A percentile compares a stretch with the other conserved stretches of the same genome.
Evolutionary conservation across 768 basidiomycete species (phyloP).

Genomic region (Cystobasidiopsis lactophilus): DNA sequence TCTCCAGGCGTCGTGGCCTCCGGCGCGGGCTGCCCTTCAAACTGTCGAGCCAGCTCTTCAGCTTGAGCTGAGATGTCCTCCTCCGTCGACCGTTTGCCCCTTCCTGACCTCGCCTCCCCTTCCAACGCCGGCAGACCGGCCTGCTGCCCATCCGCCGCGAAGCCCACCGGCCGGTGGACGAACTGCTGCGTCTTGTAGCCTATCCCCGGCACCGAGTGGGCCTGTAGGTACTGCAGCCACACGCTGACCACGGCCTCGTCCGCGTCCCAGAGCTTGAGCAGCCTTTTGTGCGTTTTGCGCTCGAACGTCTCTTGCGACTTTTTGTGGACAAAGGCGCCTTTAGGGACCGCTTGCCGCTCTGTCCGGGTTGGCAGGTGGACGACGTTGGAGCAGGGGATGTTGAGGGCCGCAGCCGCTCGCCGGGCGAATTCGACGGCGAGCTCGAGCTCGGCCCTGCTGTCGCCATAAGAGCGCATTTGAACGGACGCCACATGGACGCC

Average conservation of each 20-base stretch:
- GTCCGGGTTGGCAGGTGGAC: slow-evolving; percentile 50
- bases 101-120: background rate
- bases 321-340: slow-evolving; percentile 74
- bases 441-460: slow-evolving; percentile 35
- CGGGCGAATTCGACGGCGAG: slow-evolving; percentile 63
- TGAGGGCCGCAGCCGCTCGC: slow-evolving; percentile 65
- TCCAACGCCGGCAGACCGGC: background rate
- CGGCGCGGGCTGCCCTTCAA: background rate
- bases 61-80: slow-evolving; percentile 11
- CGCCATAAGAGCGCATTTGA: slow-evolving; percentile 57
- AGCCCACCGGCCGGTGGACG: slow-evolving; percentile 40
- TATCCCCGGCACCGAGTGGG: slow-evolving; percentile 60
- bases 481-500: slow-evolving; percentile 55
- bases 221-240: slow-evolving; percentile 57
- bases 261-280: slow-evolving; percentile 78
- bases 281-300: slow-evolving; percentile 54
- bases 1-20: background rate
- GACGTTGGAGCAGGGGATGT: slow-evolving; percentile 49
- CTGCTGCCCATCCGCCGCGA: background rate
- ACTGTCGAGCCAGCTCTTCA: background rate
- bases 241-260: slow-evolving; percentile 51
- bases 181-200: slow-evolving; percentile 63
- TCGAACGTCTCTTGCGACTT: slow-evolving; percentile 92
- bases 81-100: background rate
- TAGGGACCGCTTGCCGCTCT: slow-evolving; percentile 61